phyloP scores from a whole-genome alignment of 148 eudicot genomes.

The Fagopyrum tataricum region DNA sequence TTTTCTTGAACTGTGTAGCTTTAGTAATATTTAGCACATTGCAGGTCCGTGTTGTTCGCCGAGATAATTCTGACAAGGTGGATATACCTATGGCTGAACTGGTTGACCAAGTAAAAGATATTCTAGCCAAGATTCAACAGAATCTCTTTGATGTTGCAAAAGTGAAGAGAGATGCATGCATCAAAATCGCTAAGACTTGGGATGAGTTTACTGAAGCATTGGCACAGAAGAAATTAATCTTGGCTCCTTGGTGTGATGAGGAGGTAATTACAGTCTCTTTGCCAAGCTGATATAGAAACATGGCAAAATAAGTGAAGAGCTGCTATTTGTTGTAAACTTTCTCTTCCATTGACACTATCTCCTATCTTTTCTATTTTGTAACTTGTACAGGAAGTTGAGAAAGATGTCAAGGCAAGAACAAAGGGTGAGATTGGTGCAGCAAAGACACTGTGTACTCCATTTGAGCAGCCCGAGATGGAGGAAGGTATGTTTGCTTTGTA shows the following conservation, averaged over 20 bases:
- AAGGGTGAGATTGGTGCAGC: slow-evolving; percentile 97
- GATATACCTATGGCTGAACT: slow-evolving; percentile 69
- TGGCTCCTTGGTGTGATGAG: slow-evolving; percentile 99
- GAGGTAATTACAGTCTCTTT: slow-evolving; percentile 51
- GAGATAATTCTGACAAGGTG: slow-evolving; percentile 64
- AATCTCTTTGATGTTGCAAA: slow-evolving; percentile 64
- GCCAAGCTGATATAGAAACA: no score
- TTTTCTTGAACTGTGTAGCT: not conserved
- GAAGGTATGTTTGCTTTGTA: slow-evolving; percentile 46
- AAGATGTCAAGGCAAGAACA: slow-evolving; percentile 81
- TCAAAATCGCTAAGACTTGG: slow-evolving; percentile 70
- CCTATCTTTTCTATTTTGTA: not conserved
- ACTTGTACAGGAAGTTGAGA: slow-evolving; percentile 74
- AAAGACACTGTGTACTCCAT: slow-evolving; percentile 85
- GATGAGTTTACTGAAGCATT: slow-evolving; percentile 88
- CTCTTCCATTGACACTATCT: not conserved
- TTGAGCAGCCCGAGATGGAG: slow-evolving; percentile 80
- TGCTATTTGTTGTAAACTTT: no score
- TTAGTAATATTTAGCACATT: not conserved
- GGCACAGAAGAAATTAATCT: slow-evolving; percentile 74
- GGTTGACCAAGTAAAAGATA: slow-evolving; percentile 45
- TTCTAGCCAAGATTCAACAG: slow-evolving; percentile 62
- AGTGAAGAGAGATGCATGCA: slow-evolving; percentile 75
- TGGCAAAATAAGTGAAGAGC: no score
- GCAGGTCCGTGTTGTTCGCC: slow-evolving; percentile 85